Evolutionary conservation across 192 early-diverging fungal species (phyloP).

Genomic region (Coemansia sp.): DNA sequence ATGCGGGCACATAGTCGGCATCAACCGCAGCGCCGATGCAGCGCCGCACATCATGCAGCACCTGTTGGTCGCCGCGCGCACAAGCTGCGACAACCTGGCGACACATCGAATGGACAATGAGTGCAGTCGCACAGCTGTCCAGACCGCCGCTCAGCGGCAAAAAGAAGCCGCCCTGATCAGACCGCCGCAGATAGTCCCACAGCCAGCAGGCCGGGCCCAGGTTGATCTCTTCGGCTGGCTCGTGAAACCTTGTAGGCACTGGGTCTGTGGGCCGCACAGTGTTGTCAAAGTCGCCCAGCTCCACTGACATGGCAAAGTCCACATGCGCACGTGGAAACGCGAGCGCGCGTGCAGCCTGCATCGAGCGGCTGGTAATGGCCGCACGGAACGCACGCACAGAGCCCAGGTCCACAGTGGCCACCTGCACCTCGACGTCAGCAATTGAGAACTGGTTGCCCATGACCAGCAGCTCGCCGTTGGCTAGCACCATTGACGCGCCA

Average conservation of each 20-base stretch:
- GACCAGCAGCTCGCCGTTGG: slow-evolving; percentile 85
- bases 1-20: slow-evolving; percentile 63
- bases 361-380: slow-evolving; percentile 63
- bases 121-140: slow-evolving; percentile 85
- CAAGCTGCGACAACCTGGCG: slow-evolving; percentile 13
- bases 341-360: slow-evolving; percentile 68
- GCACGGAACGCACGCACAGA: slow-evolving; percentile 80
- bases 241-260: slow-evolving; percentile 56
- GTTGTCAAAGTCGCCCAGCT: slow-evolving; percentile 31
- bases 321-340: slow-evolving; percentile 68
- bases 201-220: slow-evolving; percentile 98
- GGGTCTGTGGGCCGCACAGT: slow-evolving; percentile 47
- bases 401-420: slow-evolving; percentile 88
- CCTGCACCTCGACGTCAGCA: slow-evolving; percentile 89
- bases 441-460: slow-evolving; percentile 91
- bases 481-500: slow-evolving; percentile 81
- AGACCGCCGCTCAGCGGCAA: slow-evolving; percentile 96
- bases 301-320: slow-evolving; percentile 48
- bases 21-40: slow-evolving; percentile 53
- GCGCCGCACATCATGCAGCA: slow-evolving; percentile 67
- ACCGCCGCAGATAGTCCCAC: slow-evolving; percentile 97
- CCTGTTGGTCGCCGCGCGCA: slow-evolving; percentile 57
- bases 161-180: slow-evolving; percentile 86
- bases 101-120: slow-evolving; percentile 61
- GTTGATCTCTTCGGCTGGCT: slow-evolving; percentile 86